Percentiles rank a stretch among this genome's conserved stretches.
Evolutionary conservation across 768 basidiomycete genomes (phyloP).

Genomic region (Termitomyces titanicus): DNA sequence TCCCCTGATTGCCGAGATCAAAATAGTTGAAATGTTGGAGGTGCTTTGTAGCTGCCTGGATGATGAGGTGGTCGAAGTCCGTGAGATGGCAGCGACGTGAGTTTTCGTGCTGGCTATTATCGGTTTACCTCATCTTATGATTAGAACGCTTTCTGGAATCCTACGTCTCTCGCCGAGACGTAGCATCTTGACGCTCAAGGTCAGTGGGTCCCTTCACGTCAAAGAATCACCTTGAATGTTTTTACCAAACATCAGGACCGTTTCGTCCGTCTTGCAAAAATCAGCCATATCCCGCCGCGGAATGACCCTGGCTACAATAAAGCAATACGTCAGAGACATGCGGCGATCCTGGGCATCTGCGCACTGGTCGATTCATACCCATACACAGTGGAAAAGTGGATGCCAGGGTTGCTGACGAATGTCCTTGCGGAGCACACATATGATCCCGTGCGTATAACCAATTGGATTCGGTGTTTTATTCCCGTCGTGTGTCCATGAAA

Average conservation of each 20-base stretch:
- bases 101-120: conserved; percentile 17
- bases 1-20: conserved; percentile 72
- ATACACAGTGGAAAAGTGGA: conserved; percentile 93
- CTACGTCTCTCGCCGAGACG: conserved; percentile 76
- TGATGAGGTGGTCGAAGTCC: conserved; percentile 86
- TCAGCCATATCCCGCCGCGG: conserved; percentile 61
- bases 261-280: conserved; percentile 71
- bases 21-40: conserved; percentile 78
- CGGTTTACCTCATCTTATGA: not conserved
- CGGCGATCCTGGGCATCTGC: conserved; percentile 91
- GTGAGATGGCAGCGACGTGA: conserved; percentile 85
- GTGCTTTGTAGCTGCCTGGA: conserved; percentile 79
- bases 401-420: conserved; percentile 79
- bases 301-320: conserved; percentile 63
- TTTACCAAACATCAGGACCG: conserved; percentile 50
- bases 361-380: conserved; percentile 93
- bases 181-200: conserved; percentile 73
- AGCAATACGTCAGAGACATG: conserved; percentile 77
- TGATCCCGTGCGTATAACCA: conserved; percentile 56
- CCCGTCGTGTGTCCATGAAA: not conserved
- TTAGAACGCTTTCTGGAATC: conserved; percentile 77
- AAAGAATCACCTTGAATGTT: not conserved
- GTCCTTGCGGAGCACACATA: conserved; percentile 81
- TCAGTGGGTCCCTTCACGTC: conserved; percentile 23
- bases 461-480: not conserved